Conservation (phyloP, 148 eudicot genomes). For the Camellia japonica region DNA sequence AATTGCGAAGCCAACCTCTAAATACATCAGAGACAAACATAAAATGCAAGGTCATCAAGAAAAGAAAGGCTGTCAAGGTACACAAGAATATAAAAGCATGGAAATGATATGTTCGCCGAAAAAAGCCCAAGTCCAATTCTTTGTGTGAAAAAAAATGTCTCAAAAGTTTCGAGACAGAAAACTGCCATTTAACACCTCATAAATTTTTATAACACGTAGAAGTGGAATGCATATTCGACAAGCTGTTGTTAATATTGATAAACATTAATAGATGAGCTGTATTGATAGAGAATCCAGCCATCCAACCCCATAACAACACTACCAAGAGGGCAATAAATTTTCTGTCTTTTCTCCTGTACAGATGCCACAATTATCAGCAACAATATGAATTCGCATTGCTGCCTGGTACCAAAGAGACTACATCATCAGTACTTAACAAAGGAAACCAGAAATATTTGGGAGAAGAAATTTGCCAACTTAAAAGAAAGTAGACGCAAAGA, state of each 20-base stretch:
- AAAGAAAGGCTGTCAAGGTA: neutral
- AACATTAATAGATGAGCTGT: neutral
- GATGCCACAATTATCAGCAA: neutral
- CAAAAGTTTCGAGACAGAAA: neutral
- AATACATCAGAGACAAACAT: conserved; percentile 8
- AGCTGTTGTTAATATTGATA: neutral
- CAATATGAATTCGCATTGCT: neutral
- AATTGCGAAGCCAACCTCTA: conserved; percentile 76
- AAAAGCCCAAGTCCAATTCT: neutral
- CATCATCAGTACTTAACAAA: conserved; percentile 1
- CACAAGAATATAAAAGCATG: neutral
- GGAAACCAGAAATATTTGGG: neutral
- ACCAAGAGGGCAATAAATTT: neutral
- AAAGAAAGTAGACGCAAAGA: too few relatives aligned
- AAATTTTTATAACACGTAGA: neutral
- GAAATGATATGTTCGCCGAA: neutral
- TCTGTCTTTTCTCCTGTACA: neutral
- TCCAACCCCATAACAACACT: neutral
- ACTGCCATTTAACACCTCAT: too few relatives aligned
- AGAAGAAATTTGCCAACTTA: too few relatives aligned
- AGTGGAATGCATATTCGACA: neutral
- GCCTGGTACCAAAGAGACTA: neutral
- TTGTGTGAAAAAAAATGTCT: neutral
- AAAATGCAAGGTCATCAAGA: neutral
- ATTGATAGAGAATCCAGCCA: neutral